Base-by-base conservation (phyloP, 805 yeast genomes). In the Nakazawaea sp. region DNA sequence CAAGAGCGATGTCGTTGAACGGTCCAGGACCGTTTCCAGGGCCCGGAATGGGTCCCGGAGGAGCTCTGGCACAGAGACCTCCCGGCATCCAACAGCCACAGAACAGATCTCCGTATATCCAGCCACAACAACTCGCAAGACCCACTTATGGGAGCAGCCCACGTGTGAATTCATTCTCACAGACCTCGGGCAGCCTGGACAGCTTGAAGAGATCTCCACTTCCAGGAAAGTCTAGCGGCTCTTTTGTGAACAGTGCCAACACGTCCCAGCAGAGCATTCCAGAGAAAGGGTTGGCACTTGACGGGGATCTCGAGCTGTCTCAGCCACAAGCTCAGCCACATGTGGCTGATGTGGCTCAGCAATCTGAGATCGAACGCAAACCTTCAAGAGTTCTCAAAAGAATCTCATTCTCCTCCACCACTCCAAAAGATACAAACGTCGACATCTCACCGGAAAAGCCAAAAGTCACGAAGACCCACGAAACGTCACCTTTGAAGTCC, bases 51-150 rank as follows among this genome's bases (percentile, higher is more conserved):
- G n/a, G 29, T 9, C 29, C n/a, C 8, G 29, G 29, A 27, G 7
- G 8, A 8, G n/a, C 16, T 9, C n/a, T 10, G 10, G 10, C 10
- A 10, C 10, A 10, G 24, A 7, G 10, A 10, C 24, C 24, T 10
- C 35, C 18, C 18, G 44, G 40, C 25, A 43, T 30, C 27, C 49
- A 36, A 26, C 40, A 36, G 17, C 18, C 31, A 8, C 10, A 21
- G 27, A 35, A 30, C 20, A 29, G 18, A 11, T 16, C 35, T 9
- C 32, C 30, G 9, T 36, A 35, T 15, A 38, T 28, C 20, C 45
- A 35, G 32, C 43, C 36, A 15, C 36, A 21, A 21, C 24, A 21
- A 10, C 10, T 21, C 24, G 24, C 24, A 21, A 7, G 10, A 8
- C 24, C 24, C 10, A n/a, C 26, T 23, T 8, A 9, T 23, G 28